These are phyloP conservation scores for Aspergillus eucalypticola DNA, from an alignment of 2,329 filamentous ascomycete genomes.

Conservation along the genomic window DNA sequence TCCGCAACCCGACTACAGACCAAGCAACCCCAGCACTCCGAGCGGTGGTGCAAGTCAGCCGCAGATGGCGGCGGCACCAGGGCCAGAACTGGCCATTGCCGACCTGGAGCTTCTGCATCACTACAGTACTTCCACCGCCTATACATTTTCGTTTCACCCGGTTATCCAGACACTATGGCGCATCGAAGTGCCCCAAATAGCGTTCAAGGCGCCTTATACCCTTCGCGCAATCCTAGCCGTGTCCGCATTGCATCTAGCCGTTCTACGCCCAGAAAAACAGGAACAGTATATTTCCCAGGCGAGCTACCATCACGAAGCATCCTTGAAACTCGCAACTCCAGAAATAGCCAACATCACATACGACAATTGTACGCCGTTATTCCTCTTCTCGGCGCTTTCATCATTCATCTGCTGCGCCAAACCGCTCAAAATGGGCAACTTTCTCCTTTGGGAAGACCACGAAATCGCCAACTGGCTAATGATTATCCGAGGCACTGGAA, in stretches of 20 bases:
- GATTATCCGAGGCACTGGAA: constrained; percentile 39
- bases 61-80: background rate
- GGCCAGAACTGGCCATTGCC: constrained; percentile 27
- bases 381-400: constrained; percentile 44
- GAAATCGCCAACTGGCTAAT: constrained; percentile 42
- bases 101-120: constrained; percentile 58
- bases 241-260: constrained; percentile 53
- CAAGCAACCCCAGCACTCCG: background rate
- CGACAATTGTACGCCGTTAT: constrained; percentile 40
- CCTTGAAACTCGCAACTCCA: constrained; percentile 33
- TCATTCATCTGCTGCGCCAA: constrained; percentile 40
- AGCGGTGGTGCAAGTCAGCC: background rate
- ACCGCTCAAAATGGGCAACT: constrained; percentile 36
- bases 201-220: constrained; percentile 50
- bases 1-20: background rate
- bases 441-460: constrained; percentile 37
- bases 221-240: constrained; percentile 53
- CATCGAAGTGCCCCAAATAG: constrained; percentile 50
- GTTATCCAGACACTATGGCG: constrained; percentile 50
- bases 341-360: constrained; percentile 35
- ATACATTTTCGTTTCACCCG: constrained; percentile 49
- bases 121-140: constrained; percentile 52
- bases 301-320: constrained; percentile 38
- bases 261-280: constrained; percentile 39
- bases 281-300: constrained; percentile 43